Conservation (phyloP, 2,329 filamentous ascomycete genomes). For the Microthyrium microscopicum region DNA sequence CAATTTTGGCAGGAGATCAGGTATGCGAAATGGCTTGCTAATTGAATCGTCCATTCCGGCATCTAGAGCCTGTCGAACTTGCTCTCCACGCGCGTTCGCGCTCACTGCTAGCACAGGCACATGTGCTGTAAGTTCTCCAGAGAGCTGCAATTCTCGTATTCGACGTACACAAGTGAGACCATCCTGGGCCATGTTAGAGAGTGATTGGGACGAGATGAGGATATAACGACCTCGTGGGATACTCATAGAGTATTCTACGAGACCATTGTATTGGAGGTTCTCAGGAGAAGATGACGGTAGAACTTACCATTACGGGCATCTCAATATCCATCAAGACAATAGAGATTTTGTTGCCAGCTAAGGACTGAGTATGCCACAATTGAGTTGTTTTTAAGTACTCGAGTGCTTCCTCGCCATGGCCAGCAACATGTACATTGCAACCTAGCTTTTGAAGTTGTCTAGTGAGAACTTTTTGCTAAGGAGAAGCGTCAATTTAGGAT, state of each 20-base stretch:
- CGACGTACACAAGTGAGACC: conserved; percentile 4
- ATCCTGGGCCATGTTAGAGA: no score
- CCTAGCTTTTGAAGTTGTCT: conserved; percentile 5
- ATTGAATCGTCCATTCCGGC: conserved; percentile 10
- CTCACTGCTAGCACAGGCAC: conserved; percentile 7
- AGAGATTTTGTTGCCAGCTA: neutral
- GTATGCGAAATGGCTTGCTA: conserved; percentile 19
- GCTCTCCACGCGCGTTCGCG: conserved; percentile 7
- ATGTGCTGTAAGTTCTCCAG: conserved; percentile 2
- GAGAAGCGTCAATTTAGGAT: no score
- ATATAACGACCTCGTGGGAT: neutral
- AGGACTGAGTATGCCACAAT: conserved; percentile 1
- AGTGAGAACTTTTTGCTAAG: conserved; percentile 8
- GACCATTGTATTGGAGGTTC: no score
- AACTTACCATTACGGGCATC: conserved; percentile 3
- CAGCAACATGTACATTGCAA: conserved; percentile 6
- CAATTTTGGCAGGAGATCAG: conserved; percentile 17
- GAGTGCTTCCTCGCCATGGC: conserved; percentile 7
- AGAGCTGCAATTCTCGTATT: conserved; percentile 6
- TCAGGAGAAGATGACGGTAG: no score
- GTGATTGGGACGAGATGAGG: no score
- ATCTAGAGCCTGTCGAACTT: conserved; percentile 2
- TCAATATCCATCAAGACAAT: conserved; percentile 8
- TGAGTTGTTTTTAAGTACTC: conserved; percentile 1
- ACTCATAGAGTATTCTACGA: neutral